Conservation (phyloP, 352 stramenopile species). For the Phytophthora litchii region DNA sequence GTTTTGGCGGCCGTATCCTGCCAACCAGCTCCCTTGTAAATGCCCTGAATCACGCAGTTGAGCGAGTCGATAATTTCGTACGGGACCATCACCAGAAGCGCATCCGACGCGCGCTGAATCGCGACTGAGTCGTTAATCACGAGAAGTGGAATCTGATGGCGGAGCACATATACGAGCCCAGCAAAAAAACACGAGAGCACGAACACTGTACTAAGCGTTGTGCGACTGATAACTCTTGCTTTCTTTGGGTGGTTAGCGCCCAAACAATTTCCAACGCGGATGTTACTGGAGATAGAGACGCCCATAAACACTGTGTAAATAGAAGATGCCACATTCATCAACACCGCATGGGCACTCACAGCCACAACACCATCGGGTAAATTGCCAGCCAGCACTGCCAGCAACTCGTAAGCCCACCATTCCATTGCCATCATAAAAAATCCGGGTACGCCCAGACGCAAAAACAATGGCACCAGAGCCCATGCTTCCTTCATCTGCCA, state of each 20-base stretch:
- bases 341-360: constrained; percentile 76
- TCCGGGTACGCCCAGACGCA: constrained; percentile 51
- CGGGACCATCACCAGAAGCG: constrained; percentile 68
- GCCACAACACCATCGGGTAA: constrained; percentile 72
- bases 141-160: constrained; percentile 52
- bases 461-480: constrained; percentile 55
- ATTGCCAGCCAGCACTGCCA: constrained; percentile 71
- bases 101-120: constrained; percentile 50
- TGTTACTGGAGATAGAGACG: constrained; percentile 68
- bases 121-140: constrained; percentile 60
- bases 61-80: constrained; percentile 82
- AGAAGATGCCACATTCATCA: constrained; percentile 70
- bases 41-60: constrained; percentile 78
- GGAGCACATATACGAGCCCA: constrained; percentile 44
- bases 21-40: constrained; percentile 74
- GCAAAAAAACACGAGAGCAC: constrained; percentile 47
- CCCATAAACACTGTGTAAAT: constrained; percentile 81
- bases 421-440: constrained; percentile 75
- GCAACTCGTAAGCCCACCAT: constrained; percentile 82
- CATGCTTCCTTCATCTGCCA: constrained; percentile 51
- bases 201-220: constrained; percentile 53
- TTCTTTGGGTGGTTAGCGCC: constrained; percentile 77
- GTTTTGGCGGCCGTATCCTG: constrained; percentile 75
- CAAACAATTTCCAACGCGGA: constrained; percentile 80
- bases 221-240: constrained; percentile 57